Evolutionary conservation across 129 eudicot genomes (phyloP).

Genomic region (Cynara cardunculus): DNA sequence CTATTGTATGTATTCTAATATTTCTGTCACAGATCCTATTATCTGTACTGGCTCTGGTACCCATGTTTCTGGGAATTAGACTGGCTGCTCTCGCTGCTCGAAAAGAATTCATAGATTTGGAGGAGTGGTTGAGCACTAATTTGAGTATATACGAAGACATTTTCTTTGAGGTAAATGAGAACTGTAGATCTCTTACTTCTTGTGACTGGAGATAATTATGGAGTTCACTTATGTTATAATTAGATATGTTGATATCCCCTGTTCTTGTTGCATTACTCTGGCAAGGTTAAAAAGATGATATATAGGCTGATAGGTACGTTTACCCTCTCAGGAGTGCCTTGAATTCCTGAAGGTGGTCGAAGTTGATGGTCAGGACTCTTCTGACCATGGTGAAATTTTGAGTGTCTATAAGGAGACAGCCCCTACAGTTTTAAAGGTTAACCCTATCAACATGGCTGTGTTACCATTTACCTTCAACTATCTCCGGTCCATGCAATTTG

Average conservation of each 20-base stretch:
- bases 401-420: constrained; percentile 38
- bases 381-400: constrained; percentile 33
- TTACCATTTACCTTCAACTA: not conserved
- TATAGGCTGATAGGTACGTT: not conserved
- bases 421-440: constrained; percentile 58
- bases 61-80: constrained; percentile 46
- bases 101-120: constrained; percentile 54
- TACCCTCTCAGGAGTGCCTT: constrained; percentile 53
- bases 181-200: not conserved
- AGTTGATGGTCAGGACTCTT: constrained; percentile 29
- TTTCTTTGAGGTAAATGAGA: constrained; percentile 47
- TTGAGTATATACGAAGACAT: constrained; percentile 35
- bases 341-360: constrained; percentile 50
- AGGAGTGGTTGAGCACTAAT: constrained; percentile 51
- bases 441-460: not conserved
- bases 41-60: constrained; percentile 54
- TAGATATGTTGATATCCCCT: not conserved
- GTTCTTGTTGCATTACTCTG: too few relatives aligned
- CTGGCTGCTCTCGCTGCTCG: constrained; percentile 60
- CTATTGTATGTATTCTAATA: not conserved
- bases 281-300: not conserved
- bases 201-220: not conserved
- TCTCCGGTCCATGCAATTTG: not conserved
- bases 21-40: constrained; percentile 49
- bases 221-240: not conserved